Percentiles rank a stretch among this genome's conserved stretches.
These are phyloP conservation scores for Pyrus pyrifolia DNA, from an alignment of 306 rosid genomes.

Conservation along the genomic window DNA sequence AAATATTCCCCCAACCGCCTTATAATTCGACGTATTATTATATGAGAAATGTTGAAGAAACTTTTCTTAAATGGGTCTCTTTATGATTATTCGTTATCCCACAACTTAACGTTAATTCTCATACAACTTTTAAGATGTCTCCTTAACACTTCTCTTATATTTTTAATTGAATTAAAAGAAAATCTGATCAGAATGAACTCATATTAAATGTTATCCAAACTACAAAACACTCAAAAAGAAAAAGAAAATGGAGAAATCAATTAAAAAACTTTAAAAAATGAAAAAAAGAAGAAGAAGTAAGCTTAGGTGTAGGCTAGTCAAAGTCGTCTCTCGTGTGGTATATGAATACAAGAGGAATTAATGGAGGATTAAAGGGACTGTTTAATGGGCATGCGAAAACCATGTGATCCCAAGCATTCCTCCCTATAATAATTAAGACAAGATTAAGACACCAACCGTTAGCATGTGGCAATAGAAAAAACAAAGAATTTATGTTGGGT, in stretches of 20 bases:
- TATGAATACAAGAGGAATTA: constrained; percentile 36
- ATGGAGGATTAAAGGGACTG: constrained; percentile 45
- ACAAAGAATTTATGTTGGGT: not conserved
- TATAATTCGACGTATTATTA: constrained; percentile 5
- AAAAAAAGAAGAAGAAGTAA: not conserved
- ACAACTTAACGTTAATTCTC: accelerated
- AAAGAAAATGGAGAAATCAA: not conserved
- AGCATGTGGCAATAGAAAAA: too few relatives aligned
- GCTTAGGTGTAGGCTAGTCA: constrained; percentile 22
- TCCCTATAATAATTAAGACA: constrained; percentile 7
- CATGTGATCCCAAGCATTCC: constrained; percentile 29
- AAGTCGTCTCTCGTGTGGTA: constrained; percentile 23
- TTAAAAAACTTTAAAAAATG: not conserved
- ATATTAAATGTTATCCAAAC: constrained; percentile 10
- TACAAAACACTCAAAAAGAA: not conserved
- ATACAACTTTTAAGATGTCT: too few relatives aligned
- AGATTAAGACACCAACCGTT: not conserved
- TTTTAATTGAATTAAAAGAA: not conserved
- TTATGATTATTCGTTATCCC: too few relatives aligned
- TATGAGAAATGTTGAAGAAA: too few relatives aligned
- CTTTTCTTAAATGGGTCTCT: too few relatives aligned
- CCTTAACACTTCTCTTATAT: not conserved
- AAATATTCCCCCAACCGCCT: constrained; percentile 5
- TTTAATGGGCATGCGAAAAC: constrained; percentile 27
- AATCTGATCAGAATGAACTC: constrained; percentile 16